Evolutionary conservation across 2,329 filamentous ascomycete genomes (phyloP), one percentile per base, ranked within the genome.

Genomic region (Botryotinia convoluta): DNA sequence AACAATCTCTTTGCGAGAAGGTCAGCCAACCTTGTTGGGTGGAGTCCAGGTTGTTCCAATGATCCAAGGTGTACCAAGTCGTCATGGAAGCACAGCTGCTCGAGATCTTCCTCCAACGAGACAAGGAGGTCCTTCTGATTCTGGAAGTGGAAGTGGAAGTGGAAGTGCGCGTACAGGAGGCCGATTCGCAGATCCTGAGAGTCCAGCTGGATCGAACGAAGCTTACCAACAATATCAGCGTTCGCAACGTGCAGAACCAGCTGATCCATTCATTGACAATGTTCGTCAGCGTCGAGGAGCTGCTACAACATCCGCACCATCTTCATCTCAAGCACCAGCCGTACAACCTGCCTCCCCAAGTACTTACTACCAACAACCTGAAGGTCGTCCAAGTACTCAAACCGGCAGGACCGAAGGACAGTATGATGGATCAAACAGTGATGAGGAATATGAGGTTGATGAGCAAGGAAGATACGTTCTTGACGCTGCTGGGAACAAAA

Each of bases 1-100:
- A 63, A 96, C 93, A 2, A 87, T 90, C 42, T 94, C 93, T n/a
- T 85, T 99, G 37, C 91, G 96, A 79, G 92, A 93, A 75, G 96
- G 96, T 10, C 90, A 94, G 74, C 93, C 95, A 22, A 98, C 94
- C 1, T 86, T 97, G 67, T 93, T 99, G 14, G 94, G 95, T 67
- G 95, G 95, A 60, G 94, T 98, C 20, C 95, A 98, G 80, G 96
- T 99, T 20, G 93, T 98, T 29, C 96, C 96, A 10, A 97, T 97
- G 93, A 91, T 91, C 63, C 91, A 92, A 77, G 91, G 91, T 16
- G 86, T 90, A 20, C 86, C 87, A 4, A 89, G 87, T 79, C 87
- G 88, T 73, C 84, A 86, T 68, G 82, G 83, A 69, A 87, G 84
- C 76, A 87, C 83, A 76, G 72, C 77, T 69, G 51, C 22, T 68